These are phyloP conservation scores for Allomyces javanicus DNA, from an alignment of 192 early-diverging fungal genomes.

Conservation along the genomic window DNA sequence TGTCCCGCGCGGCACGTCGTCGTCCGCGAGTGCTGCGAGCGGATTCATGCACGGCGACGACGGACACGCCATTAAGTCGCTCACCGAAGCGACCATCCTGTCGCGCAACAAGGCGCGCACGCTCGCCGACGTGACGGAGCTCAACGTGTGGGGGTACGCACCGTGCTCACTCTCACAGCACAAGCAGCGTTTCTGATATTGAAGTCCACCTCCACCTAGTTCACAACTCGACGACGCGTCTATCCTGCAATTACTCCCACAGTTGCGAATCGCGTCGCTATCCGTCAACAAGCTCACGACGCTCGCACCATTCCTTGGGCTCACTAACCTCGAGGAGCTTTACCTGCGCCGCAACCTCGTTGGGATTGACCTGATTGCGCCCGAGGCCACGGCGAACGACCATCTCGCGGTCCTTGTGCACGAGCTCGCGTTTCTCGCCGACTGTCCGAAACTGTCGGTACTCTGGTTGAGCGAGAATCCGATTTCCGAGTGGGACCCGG, in stretches of 20 bases:
- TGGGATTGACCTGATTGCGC: not conserved
- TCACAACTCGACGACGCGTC: not conserved
- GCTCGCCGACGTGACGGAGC: not conserved
- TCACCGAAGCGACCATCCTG: not conserved
- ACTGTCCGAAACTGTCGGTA: not conserved
- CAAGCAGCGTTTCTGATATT: not conserved
- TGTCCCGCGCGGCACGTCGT: too few relatives aligned
- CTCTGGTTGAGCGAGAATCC: not conserved
- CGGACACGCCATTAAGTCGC: not conserved
- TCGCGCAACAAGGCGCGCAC: not conserved
- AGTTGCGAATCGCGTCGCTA: not conserved
- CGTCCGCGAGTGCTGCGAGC: too few relatives aligned
- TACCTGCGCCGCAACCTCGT: not conserved
- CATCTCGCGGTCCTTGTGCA: not conserved
- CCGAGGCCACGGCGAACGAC: too few relatives aligned
- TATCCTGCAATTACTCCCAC: not conserved
- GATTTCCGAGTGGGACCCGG: not conserved
- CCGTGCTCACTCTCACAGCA: too few relatives aligned
- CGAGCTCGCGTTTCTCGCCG: not conserved
- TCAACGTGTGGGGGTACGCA: not conserved
- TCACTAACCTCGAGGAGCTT: not conserved
- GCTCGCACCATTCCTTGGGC: not conserved
- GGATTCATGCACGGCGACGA: too few relatives aligned
- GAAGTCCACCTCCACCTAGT: not conserved
- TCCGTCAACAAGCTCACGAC: not conserved